These are phyloP conservation scores for Kokia cookei DNA, from an alignment of 441 rosid genomes.

Conservation along the genomic window DNA sequence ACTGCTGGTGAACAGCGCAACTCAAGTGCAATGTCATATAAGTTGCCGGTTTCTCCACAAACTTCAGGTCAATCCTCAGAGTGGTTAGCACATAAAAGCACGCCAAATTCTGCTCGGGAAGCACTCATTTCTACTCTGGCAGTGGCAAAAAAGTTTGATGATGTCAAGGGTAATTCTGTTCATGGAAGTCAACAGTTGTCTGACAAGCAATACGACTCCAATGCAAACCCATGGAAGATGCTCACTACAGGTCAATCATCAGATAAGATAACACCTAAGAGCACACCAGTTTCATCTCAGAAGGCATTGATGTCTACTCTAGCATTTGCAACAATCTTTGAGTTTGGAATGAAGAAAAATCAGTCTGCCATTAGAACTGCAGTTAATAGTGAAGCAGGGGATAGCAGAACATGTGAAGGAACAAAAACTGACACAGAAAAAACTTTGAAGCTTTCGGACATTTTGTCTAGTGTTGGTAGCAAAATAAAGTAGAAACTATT, in stretches of 20 bases:
- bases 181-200: constrained; percentile 24
- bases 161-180: constrained; percentile 11
- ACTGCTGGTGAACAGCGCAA: constrained; percentile 8
- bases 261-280: constrained; percentile 20
- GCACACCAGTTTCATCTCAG: constrained; percentile 35
- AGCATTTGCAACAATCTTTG: constrained; percentile 61
- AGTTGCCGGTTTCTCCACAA: constrained; percentile 10
- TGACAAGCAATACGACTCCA: constrained; percentile 7
- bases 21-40: constrained; percentile 12
- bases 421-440: constrained; percentile 26
- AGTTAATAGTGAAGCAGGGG: constrained; percentile 9
- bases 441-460: constrained; percentile 45
- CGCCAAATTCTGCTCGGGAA: constrained; percentile 37
- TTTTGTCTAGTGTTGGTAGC: constrained; percentile 38
- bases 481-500: constrained; percentile 10
- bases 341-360: constrained; percentile 40
- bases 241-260: constrained; percentile 26
- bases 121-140: constrained; percentile 52
- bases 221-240: constrained; percentile 13
- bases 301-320: constrained; percentile 56
- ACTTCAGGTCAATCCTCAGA: constrained; percentile 27
- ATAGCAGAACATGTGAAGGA: constrained; percentile 12
- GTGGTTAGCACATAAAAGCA: constrained; percentile 19
- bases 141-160: constrained; percentile 22
- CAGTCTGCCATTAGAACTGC: constrained; percentile 10